Evolutionary conservation across 768 basidiomycete genomes (phyloP).

Genomic region (Lactarius hengduanensis): DNA sequence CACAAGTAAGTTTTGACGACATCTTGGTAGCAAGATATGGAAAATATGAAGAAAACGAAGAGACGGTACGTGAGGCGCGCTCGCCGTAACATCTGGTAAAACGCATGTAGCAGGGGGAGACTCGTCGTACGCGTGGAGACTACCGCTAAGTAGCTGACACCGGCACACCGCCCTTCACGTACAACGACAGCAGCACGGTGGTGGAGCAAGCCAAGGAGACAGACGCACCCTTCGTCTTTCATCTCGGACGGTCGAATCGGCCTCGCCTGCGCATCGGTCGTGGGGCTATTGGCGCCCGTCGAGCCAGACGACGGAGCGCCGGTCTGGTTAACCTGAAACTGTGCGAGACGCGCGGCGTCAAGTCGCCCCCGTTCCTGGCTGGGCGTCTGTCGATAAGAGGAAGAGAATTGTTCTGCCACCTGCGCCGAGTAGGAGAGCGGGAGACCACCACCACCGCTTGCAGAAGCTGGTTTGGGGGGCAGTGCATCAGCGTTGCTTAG

Average conservation of each 20-base stretch:
- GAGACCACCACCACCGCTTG: conserved; percentile 20
- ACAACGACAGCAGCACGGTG: background rate
- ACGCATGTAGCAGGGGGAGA: conserved; percentile 26
- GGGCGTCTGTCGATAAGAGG: conserved; percentile 61
- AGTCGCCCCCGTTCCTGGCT: conserved; percentile 59
- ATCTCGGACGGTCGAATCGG: conserved; percentile 83
- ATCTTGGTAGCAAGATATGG: conserved; percentile 28
- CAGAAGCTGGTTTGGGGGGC: conserved; percentile 21
- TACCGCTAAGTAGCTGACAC: conserved; percentile 25
- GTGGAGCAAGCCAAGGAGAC: conserved; percentile 5
- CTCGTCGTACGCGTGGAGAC: conserved; percentile 19
- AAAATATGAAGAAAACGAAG: conserved; percentile 1
- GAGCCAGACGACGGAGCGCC: conserved; percentile 17
- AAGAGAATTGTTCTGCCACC: conserved; percentile 63
- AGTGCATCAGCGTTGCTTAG: conserved; percentile 7
- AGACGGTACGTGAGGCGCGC: conserved; percentile 9
- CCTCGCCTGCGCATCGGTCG: conserved; percentile 35
- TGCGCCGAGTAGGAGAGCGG: conserved; percentile 59
- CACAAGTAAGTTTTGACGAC: conserved; percentile 26
- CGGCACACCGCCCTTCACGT: background rate
- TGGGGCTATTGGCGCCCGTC: background rate
- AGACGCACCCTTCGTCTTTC: conserved; percentile 97
- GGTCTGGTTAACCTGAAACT: conserved; percentile 10
- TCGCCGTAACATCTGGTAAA: conserved; percentile 27
- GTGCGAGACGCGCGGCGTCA: conserved; percentile 22